Percentiles rank a stretch among this genome's conserved stretches.
Conservation (phyloP, 2,329 filamentous ascomycete genomes). For the Dactylellina parvicollis region DNA sequence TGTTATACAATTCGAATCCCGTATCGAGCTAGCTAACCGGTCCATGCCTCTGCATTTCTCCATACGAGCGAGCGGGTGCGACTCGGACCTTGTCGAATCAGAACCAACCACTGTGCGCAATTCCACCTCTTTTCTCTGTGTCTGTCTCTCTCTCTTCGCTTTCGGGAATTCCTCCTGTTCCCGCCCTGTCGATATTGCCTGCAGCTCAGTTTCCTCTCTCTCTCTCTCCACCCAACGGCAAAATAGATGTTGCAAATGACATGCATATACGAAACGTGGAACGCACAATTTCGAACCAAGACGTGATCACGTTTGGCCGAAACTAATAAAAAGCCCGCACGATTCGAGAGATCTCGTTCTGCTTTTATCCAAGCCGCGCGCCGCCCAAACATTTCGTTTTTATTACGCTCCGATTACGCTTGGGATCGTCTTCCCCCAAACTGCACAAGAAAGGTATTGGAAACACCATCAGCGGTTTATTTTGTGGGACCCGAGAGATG, state of each 20-base stretch:
- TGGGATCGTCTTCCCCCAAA: constrained; percentile 18
- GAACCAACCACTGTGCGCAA: background rate
- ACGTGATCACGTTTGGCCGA: background rate
- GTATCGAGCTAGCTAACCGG: constrained; percentile 30
- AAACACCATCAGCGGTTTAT: background rate
- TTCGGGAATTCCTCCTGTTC: constrained; percentile 34
- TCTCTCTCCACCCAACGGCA: constrained; percentile 22
- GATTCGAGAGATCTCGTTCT: background rate
- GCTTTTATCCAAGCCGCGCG: constrained; percentile 46
- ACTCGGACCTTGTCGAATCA: background rate
- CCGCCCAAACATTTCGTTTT: constrained; percentile 2
- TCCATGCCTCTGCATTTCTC: constrained; percentile 44
- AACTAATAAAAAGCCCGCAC: no score
- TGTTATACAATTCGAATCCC: constrained; percentile 44
- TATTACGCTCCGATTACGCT: constrained; percentile 45
- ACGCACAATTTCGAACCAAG: background rate
- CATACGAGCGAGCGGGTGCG: constrained; percentile 43
- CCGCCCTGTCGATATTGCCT: constrained; percentile 43
- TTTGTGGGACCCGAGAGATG: constrained; percentile 20
- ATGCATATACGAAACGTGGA: constrained; percentile 29
- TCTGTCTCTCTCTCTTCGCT: constrained; percentile 6
- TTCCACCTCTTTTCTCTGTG: background rate
- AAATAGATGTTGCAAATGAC: constrained; percentile 14
- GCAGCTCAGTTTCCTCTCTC: background rate
- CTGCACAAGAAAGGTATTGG: constrained; percentile 1